phyloP scores from a whole-genome alignment of 2,329 filamentous ascomycete species.

The Xylogone sp. region DNA sequence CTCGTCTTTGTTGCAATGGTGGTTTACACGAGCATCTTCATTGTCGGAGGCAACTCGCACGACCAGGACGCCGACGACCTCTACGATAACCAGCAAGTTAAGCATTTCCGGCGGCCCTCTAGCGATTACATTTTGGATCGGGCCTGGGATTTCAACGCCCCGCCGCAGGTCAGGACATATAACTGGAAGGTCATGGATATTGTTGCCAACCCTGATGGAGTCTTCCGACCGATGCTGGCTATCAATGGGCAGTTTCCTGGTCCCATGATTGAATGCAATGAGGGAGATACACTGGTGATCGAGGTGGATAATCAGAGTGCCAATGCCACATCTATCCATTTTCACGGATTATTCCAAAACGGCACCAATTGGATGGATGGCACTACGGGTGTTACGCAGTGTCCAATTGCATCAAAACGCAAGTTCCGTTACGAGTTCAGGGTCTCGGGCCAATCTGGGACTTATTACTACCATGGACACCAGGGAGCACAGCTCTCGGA shows the following conservation, averaged over 20 bases:
- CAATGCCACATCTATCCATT: conserved; percentile 66
- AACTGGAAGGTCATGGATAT: conserved; percentile 58
- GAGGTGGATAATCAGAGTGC: conserved; percentile 64
- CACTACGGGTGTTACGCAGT: conserved; percentile 63
- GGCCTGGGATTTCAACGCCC: conserved; percentile 50
- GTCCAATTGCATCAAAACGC: conserved; percentile 58
- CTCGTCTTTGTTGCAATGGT: conserved; percentile 17
- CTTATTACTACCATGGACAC: conserved; percentile 63
- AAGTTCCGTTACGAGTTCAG: conserved; percentile 67
- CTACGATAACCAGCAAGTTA: conserved; percentile 10
- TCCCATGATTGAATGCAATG: conserved; percentile 68
- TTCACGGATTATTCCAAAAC: conserved; percentile 75
- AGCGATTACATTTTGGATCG: conserved; percentile 54
- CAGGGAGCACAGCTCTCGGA: conserved; percentile 62
- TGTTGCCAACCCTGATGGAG: conserved; percentile 56
- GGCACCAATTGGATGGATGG: conserved; percentile 75
- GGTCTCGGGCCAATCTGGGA: conserved; percentile 47
- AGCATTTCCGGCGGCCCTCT: conserved; percentile 27
- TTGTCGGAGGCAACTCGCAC: conserved; percentile 6
- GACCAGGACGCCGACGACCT: not conserved
- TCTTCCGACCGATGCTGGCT: conserved; percentile 56
- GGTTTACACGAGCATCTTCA: conserved; percentile 19
- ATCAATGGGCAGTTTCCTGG: conserved; percentile 75
- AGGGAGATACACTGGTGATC: conserved; percentile 68
- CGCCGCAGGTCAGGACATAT: conserved; percentile 50